Base-by-base conservation (phyloP, 169 alveolate species). In the Plasmodium falciparum region DNA sequence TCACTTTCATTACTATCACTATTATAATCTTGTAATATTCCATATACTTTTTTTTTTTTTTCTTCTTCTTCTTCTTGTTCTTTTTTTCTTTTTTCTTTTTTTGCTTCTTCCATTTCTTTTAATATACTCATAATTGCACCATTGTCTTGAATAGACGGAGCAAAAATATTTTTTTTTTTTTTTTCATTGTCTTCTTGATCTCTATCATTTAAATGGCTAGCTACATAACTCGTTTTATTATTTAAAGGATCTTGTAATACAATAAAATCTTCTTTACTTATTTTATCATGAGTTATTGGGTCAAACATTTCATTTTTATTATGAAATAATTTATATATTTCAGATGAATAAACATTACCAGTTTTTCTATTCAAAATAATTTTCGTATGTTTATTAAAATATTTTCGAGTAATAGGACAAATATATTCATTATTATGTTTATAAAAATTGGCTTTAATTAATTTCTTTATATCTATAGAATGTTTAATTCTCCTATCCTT, bases 381-480 rank as follows among this genome's bases (percentile, higher is more conserved):
- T 75, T 96, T 97, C 24, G 98, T 90, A 89, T 94, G 93, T 20
- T 96, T 95, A 20, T 96, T 97, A 90, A 97, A 97, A 65, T 93
- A 95, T 88, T 97, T 97, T 75, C 93, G 93, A 13, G 99, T 95
- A 43, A 97, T 89, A 9, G 99, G 99, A 91, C 99, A 97, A 91
- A 97, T 98, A 70, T 93, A 97, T 72, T 96, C 95, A 63, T 95
- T 97, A 62, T 95, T 62, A 12, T 93, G 74, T 65, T 92, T 90
- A 69, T 97, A 86, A 45, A 97, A 95, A 29, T 89, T 93, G 2
- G 97, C 98, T 43, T 96, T 97, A 26, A 97, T 96, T 12, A 99
- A 98, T 74, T 96, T 95, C 74, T 93, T 90, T 50, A 93, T 93
- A 76, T 93, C 86, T 61, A 70, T 33, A 15, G 39, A 39, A 26